Percentiles rank a stretch among this genome's conserved stretches.
Conservation (phyloP, 2,329 filamentous ascomycete genomes). For the Epichloe sibirici region DNA sequence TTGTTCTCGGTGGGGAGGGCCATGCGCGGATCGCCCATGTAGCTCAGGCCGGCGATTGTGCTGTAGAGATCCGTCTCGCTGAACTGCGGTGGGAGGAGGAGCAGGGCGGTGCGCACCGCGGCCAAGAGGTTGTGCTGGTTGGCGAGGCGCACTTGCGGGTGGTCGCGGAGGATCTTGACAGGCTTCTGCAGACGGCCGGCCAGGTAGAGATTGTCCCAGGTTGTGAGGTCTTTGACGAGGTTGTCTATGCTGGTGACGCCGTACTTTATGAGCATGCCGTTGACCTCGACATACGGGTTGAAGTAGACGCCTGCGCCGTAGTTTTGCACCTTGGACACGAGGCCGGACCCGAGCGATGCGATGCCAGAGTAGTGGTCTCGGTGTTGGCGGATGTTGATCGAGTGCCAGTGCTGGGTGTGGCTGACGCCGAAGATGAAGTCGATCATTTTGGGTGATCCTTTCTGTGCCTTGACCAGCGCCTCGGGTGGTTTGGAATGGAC, state of each 20-base stretch:
- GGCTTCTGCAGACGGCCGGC: slow-evolving; percentile 93
- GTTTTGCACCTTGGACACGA: slow-evolving; percentile 78
- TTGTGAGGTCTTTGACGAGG: slow-evolving; percentile 69
- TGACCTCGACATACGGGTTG: slow-evolving; percentile 88
- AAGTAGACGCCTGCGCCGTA: slow-evolving; percentile 95
- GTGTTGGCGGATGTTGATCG: slow-evolving; percentile 78
- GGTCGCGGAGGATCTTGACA: slow-evolving; percentile 92
- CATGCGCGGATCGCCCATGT: slow-evolving; percentile 96
- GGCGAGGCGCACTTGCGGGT: slow-evolving; percentile 80
- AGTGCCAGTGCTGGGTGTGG: slow-evolving; percentile 94
- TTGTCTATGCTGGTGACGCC: slow-evolving; percentile 92
- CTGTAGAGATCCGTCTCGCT: slow-evolving; percentile 80
- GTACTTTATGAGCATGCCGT: slow-evolving; percentile 95
- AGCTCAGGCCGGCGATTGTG: slow-evolving; percentile 85
- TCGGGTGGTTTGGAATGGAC: slow-evolving; percentile 74
- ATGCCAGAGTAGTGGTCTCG: slow-evolving; percentile 85
- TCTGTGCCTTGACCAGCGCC: slow-evolving; percentile 73
- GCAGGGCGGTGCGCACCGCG: slow-evolving; percentile 76
- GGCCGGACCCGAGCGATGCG: slow-evolving; percentile 69
- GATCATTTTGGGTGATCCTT: slow-evolving; percentile 87
- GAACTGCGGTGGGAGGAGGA: slow-evolving; percentile 74
- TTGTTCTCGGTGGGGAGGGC: slow-evolving; percentile 79
- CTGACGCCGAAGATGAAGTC: slow-evolving; percentile 97
- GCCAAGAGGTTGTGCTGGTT: slow-evolving; percentile 95
- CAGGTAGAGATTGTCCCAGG: slow-evolving; percentile 94